A percentile compares a stretch with the other conserved stretches of the same genome.
Evolutionary conservation across 176 grass and related monocot genomes (phyloP).

Genomic region (Typha latifolia): DNA sequence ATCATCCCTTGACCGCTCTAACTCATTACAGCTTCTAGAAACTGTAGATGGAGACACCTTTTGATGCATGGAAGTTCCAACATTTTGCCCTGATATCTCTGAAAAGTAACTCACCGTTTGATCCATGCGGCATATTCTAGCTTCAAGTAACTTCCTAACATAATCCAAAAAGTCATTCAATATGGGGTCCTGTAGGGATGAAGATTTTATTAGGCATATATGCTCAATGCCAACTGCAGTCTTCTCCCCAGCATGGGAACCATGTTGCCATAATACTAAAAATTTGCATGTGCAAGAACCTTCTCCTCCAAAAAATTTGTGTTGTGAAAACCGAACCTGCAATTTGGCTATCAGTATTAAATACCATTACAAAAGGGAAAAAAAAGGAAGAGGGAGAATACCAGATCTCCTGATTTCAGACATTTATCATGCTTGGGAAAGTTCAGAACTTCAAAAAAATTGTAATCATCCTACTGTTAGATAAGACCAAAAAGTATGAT

Average conservation of each 20-base stretch:
- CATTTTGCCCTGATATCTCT: background rate
- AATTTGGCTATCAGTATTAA: background rate
- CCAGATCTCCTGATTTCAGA: too few species aligned
- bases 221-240: background rate
- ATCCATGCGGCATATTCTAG: background rate
- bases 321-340: background rate
- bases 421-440: too few species aligned
- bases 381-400: too few species aligned
- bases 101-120: background rate
- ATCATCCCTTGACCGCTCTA: background rate
- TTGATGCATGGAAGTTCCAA: background rate
- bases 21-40: background rate
- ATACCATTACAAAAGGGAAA: too few species aligned
- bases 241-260: background rate
- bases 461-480: too few species aligned
- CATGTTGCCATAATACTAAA: background rate
- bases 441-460: too few species aligned
- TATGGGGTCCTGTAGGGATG: background rate
- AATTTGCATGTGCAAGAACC: background rate
- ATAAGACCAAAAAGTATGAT: too few species aligned
- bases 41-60: background rate
- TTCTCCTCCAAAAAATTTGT: slow-evolving; percentile 6
- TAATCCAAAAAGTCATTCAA: background rate
- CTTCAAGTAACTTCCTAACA: background rate
- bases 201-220: background rate